These are phyloP conservation scores for Aspergillus japonicus DNA, from an alignment of 2,329 filamentous ascomycete species.

Conservation along the genomic window DNA sequence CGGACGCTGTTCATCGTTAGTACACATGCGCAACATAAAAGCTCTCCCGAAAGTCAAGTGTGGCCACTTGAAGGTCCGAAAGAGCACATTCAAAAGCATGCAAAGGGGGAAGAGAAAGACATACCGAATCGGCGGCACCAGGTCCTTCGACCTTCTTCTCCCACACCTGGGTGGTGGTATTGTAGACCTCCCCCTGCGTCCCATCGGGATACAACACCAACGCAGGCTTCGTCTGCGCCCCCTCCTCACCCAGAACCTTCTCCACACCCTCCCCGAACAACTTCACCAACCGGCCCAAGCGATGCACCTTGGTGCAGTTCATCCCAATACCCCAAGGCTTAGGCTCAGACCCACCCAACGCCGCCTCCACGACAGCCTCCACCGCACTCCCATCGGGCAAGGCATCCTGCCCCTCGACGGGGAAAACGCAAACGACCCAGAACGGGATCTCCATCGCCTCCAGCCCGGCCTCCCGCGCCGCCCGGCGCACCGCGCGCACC, in stretches of 20 bases:
- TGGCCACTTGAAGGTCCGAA: no score
- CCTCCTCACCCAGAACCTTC: constrained; percentile 34
- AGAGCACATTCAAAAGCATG: background rate
- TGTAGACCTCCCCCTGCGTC: constrained; percentile 66
- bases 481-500: constrained; percentile 56
- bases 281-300: constrained; percentile 21
- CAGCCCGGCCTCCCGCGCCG: constrained; percentile 29
- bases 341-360: constrained; percentile 36
- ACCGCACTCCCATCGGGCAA: constrained; percentile 59
- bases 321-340: constrained; percentile 64
- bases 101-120: background rate
- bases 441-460: constrained; percentile 39
- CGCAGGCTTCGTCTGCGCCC: constrained; percentile 41
- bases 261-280: constrained; percentile 39
- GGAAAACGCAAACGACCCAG: constrained; percentile 66
- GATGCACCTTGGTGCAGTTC: constrained; percentile 58
- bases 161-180: constrained; percentile 63
- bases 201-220: constrained; percentile 68
- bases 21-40: background rate
- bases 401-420: constrained; percentile 47
- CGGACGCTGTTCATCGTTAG: constrained; percentile 23
- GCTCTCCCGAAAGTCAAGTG: no score
- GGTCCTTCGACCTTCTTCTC: constrained; percentile 28
- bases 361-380: constrained; percentile 43
- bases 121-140: constrained; percentile 22